A percentile compares a stretch with the other conserved stretches of the same genome.
phyloP scores from a whole-genome alignment of 495 filamentous ascomycete genomes.

The Tuber borchii region DNA sequence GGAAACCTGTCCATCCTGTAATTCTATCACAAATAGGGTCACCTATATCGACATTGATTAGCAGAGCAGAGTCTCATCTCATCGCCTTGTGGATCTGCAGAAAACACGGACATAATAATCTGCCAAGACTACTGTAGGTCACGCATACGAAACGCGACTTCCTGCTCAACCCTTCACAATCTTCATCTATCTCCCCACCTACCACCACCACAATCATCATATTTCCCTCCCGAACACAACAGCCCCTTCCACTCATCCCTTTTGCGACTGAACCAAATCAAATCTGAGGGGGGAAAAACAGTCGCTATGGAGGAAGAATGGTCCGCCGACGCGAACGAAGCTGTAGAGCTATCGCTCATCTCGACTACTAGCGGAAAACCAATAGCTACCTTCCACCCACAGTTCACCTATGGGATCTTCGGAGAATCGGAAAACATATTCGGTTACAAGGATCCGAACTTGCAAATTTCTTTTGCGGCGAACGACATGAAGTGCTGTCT shows the following conservation, averaged over 20 bases:
- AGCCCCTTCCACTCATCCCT: background rate
- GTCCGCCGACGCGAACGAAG: slow-evolving; percentile 68
- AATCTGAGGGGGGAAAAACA: slow-evolving; percentile 8
- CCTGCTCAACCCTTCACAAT: background rate
- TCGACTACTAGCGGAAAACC: slow-evolving; percentile 53
- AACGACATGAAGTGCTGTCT: slow-evolving; percentile 74
- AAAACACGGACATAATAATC: background rate
- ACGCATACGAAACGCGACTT: background rate
- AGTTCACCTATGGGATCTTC: slow-evolving; percentile 86
- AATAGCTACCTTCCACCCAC: slow-evolving; percentile 66
- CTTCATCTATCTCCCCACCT: slow-evolving; percentile 11
- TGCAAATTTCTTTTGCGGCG: slow-evolving; percentile 71
- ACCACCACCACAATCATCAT: background rate
- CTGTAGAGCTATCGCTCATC: slow-evolving; percentile 63
- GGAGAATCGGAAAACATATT: slow-evolving; percentile 86
- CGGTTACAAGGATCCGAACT: slow-evolving; percentile 72
- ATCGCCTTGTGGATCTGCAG: background rate
- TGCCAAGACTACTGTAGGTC: background rate
- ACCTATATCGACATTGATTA: background rate
- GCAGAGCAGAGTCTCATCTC: background rate
- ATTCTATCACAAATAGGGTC: background rate
- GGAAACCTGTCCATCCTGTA: background rate
- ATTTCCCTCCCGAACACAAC: slow-evolving; percentile 3
- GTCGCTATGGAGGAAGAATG: slow-evolving; percentile 45
- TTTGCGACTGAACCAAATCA: background rate